Evolutionary conservation across 1,284 basidiomycete genomes (phyloP).

Genomic region (Leccinum solheimii): DNA sequence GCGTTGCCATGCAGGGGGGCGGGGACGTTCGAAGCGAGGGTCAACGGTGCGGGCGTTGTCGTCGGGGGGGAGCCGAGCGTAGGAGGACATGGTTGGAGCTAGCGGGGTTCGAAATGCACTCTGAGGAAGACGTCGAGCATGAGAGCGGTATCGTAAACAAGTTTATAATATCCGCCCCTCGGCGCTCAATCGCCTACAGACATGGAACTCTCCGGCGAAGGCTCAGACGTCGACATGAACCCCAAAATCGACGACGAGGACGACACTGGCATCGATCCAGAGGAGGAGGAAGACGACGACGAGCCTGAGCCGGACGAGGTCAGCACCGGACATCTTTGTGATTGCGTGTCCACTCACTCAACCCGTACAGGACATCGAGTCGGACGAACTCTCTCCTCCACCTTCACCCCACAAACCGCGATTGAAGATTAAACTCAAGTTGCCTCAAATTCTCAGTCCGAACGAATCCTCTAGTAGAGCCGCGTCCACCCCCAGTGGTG

Average conservation of each 20-base stretch:
- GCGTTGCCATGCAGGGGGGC: conserved; percentile 43
- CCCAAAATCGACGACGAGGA: conserved; percentile 34
- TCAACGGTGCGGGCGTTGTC: conserved; percentile 23
- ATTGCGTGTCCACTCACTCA: not conserved
- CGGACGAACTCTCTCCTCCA: conserved; percentile 39
- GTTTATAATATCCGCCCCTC: not conserved
- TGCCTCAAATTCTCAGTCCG: conserved; percentile 45
- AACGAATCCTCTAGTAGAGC: conserved; percentile 38
- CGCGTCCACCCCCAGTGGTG: conserved; percentile 42
- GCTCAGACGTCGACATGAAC: conserved; percentile 35
- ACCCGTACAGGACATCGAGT: conserved; percentile 30
- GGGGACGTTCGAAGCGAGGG: conserved; percentile 40
- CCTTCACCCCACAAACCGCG: conserved; percentile 39
- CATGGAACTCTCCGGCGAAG: conserved; percentile 27
- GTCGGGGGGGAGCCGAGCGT: not conserved
- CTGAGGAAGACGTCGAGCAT: conserved; percentile 7
- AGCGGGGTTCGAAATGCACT: conserved; percentile 1
- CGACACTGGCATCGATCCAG: conserved; percentile 22
- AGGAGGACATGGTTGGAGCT: not conserved
- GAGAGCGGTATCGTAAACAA: conserved; percentile 16
- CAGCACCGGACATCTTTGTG: not conserved
- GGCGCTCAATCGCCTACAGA: conserved; percentile 15
- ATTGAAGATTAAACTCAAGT: conserved; percentile 66
- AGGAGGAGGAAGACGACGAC: conserved; percentile 28
- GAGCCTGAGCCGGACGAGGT: conserved; percentile 27